Percentiles rank a stretch among this genome's conserved stretches.
phyloP scores from a whole-genome alignment of 225 moss, liverwort and hornwort species.

The Marchantia polymorpha region DNA sequence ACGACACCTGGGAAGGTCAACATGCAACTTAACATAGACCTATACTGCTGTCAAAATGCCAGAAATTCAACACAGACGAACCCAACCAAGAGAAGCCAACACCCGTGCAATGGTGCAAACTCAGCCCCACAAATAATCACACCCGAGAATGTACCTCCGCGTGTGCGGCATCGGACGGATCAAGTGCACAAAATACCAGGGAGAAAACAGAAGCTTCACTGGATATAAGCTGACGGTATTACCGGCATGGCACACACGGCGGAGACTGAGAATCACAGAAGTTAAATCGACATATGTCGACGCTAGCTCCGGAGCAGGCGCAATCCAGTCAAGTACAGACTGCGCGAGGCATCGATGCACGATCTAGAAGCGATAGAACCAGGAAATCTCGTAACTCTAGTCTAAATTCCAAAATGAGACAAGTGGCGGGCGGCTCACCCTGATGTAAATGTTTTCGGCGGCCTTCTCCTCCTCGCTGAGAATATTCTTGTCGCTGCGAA shows the following conservation, averaged over 20 bases:
- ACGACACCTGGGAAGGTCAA: too few relatives aligned
- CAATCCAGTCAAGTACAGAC: background rate
- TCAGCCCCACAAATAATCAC: too few relatives aligned
- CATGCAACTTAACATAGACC: too few relatives aligned
- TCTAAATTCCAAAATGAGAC: background rate
- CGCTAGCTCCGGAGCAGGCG: background rate
- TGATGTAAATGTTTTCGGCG: conserved; percentile 67
- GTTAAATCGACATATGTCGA: background rate
- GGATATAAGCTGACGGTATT: background rate
- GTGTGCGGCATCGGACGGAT: background rate
- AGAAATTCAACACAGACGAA: too few relatives aligned
- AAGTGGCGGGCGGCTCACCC: conserved; percentile 22
- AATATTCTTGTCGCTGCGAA: conserved; percentile 21
- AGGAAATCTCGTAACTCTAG: background rate
- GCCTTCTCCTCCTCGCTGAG: conserved; percentile 76
- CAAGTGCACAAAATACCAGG: background rate
- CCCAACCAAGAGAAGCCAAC: too few relatives aligned
- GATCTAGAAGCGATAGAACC: background rate
- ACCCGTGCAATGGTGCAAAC: too few relatives aligned
- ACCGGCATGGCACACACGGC: background rate
- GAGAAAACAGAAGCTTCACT: background rate
- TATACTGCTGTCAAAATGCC: too few relatives aligned
- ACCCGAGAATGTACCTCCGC: too few relatives aligned
- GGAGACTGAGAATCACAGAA: too few relatives aligned
- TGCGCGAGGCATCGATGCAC: background rate